Base-by-base conservation (phyloP, 495 filamentous ascomycete species). In the Clohesyomyces aquaticus region DNA sequence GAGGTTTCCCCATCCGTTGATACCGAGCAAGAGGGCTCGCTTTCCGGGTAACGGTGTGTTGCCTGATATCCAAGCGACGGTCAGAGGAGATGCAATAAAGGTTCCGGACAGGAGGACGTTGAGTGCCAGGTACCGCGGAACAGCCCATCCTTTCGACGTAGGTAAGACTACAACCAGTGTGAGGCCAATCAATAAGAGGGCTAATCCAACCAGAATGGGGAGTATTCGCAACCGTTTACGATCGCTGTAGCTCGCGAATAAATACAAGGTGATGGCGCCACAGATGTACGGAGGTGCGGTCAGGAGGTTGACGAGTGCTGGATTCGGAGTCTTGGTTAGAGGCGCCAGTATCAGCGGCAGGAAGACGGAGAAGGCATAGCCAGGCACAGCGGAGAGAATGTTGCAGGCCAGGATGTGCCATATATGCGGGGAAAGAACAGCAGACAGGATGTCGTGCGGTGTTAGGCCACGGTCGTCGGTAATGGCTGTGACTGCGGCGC, bases 1-100 rank as follows among this genome's bases (percentile, higher is more conserved):
- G 6, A 85, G 68, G 53, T 86, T 86, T 1, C 83, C 83, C 77
- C 77, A 85, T 9, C 84, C 84, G 59, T 85, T 86, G 59, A 86
- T 78, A 0, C 83, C 83, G 23, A 86, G 75, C 23, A 84, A 70
- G 2, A 85, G 68, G 0, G 81, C 74, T 0, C 83, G 75, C 66
- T 85, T 85, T 8, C 83, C 81, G 14, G 79, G 79, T 43, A 77
- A 77, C 23, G 77, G 73, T 6, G 77, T 87, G 63, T 87, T 87
- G 22, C 76, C 77, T 26, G 75, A 72, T 2, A 87, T 67, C 85
- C 83, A 87, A 2, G 83, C 82, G 1, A 83, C 81, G 1, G 80
- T 81, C 4, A 87, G 73, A 9, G 82, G 83, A 12, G 77, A 76
- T 1, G 83, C 76, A 47, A 84, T 77, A 67, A 79, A 86, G 53